Evolutionary conservation across 2,329 filamentous ascomycete genomes (phyloP).

Genomic region (Colletotrichum tropicicola): DNA sequence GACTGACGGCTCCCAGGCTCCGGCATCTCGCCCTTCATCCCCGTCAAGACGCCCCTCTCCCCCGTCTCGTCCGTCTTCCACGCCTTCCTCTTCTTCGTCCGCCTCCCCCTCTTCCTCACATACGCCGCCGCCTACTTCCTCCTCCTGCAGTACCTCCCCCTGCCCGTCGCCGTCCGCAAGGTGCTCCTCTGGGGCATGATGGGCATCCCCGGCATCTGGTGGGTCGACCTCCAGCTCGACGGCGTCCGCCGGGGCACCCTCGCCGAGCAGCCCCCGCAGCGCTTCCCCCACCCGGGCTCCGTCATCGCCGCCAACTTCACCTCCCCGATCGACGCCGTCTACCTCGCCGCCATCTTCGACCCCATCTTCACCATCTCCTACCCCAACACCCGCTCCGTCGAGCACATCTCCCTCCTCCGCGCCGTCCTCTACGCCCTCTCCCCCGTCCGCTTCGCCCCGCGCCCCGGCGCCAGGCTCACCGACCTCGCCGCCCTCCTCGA

Average conservation of each 20-base stretch:
- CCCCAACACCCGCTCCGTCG: conserved; percentile 76
- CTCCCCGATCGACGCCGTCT: conserved; percentile 91
- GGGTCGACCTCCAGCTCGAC: conserved; percentile 98
- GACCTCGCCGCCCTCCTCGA: conserved; percentile 70
- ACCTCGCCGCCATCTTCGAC: conserved; percentile 95
- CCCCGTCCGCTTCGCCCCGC: conserved; percentile 58
- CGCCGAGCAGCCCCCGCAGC: conserved; percentile 74
- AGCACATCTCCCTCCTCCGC: conserved; percentile 78
- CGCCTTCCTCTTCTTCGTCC: conserved; percentile 79
- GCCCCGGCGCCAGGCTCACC: conserved; percentile 57
- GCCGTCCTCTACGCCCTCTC: conserved; percentile 80
- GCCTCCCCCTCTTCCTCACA: conserved; percentile 79
- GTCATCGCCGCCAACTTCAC: conserved; percentile 93
- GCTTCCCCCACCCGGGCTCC: conserved; percentile 80
- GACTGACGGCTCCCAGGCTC: conserved; percentile 69
- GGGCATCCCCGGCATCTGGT: conserved; percentile 92
- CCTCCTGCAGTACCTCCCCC: conserved; percentile 82
- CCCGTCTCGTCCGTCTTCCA: conserved; percentile 71
- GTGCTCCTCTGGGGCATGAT: conserved; percentile 88
- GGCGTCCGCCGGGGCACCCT: conserved; percentile 93
- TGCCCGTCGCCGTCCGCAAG: conserved; percentile 74
- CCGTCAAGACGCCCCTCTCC: conserved; percentile 73
- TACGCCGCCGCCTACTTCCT: conserved; percentile 78
- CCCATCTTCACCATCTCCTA: conserved; percentile 92
- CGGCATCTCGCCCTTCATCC: conserved; percentile 95